A percentile compares a stretch with the other conserved stretches of the same genome.
These are phyloP conservation scores for Claviceps purpurea DNA, from an alignment of 2,329 filamentous ascomycete species.

Conservation along the genomic window DNA sequence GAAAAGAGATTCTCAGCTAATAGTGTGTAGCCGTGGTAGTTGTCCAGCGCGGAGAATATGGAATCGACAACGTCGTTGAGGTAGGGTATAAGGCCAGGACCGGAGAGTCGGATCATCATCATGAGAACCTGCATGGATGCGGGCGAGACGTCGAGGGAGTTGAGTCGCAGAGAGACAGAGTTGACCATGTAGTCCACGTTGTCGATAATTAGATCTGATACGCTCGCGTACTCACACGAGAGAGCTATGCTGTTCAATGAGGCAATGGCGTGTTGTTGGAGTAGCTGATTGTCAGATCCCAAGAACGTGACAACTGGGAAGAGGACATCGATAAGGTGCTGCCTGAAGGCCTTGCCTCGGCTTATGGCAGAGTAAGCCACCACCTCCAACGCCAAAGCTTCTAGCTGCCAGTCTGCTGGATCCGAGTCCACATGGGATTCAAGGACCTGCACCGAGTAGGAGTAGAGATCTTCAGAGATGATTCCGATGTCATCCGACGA, in stretches of 20 bases:
- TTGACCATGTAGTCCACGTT: conserved; percentile 98
- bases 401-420: conserved; percentile 53
- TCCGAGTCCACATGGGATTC: conserved; percentile 36
- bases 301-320: conserved; percentile 87
- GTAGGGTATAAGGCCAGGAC: conserved; percentile 69
- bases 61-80: conserved; percentile 83
- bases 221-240: conserved; percentile 60
- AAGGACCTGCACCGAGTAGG: conserved; percentile 51
- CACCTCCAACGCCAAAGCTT: conserved; percentile 70
- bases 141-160: conserved; percentile 83
- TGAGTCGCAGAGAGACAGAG: conserved; percentile 75
- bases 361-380: conserved; percentile 62
- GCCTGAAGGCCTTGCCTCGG: conserved; percentile 55
- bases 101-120: conserved; percentile 89
- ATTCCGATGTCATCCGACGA: conserved; percentile 29
- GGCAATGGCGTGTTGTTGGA: conserved; percentile 72
- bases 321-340: conserved; percentile 78
- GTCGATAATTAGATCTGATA: conserved; percentile 68
- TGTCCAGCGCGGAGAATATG: conserved; percentile 85
- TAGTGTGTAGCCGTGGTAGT: conserved; percentile 81
- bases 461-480: conserved; percentile 52
- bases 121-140: conserved; percentile 79
- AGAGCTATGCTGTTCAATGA: conserved; percentile 69
- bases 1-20: conserved; percentile 78
- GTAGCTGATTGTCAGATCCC: conserved; percentile 50